Conservation (phyloP, 345 rosid species). For the Ailanthus altissimus region DNA sequence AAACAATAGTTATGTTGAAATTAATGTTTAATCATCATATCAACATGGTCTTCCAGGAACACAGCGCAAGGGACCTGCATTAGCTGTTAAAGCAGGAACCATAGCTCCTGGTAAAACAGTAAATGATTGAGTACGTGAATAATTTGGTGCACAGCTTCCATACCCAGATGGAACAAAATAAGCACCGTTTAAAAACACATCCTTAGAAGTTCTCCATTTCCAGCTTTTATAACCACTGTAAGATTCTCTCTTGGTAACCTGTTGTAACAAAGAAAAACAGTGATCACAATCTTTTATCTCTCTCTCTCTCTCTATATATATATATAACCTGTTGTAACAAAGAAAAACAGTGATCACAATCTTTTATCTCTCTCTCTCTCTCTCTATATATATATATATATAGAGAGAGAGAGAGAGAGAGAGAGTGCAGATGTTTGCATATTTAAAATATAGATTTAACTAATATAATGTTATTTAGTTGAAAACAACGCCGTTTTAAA, state of each 20-base stretch:
- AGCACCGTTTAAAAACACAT: constrained; percentile 77
- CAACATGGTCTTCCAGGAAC: constrained; percentile 39
- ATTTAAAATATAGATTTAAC: no score
- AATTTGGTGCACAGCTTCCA: constrained; percentile 59
- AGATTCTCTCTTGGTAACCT: constrained; percentile 89
- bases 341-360: no score
- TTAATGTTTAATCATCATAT: not conserved
- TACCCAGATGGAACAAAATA: constrained; percentile 87
- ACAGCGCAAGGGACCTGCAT: constrained; percentile 73
- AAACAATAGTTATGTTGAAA: not conserved
- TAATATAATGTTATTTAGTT: no score
- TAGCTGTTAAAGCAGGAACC: constrained; percentile 66
- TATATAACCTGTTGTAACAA: no score
- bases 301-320: no score
- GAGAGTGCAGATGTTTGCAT: no score
- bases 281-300: no score
- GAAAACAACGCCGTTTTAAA: no score
- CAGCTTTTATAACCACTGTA: constrained; percentile 55
- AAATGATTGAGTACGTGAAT: constrained; percentile 53
- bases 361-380: no score
- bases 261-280: not conserved
- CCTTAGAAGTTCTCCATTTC: constrained; percentile 87
- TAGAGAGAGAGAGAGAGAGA: no score
- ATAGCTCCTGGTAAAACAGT: constrained; percentile 54
- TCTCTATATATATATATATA: no score